These are phyloP conservation scores for Stygiomarasmius scandens DNA, from an alignment of 1,284 basidiomycete genomes.

Conservation along the genomic window DNA sequence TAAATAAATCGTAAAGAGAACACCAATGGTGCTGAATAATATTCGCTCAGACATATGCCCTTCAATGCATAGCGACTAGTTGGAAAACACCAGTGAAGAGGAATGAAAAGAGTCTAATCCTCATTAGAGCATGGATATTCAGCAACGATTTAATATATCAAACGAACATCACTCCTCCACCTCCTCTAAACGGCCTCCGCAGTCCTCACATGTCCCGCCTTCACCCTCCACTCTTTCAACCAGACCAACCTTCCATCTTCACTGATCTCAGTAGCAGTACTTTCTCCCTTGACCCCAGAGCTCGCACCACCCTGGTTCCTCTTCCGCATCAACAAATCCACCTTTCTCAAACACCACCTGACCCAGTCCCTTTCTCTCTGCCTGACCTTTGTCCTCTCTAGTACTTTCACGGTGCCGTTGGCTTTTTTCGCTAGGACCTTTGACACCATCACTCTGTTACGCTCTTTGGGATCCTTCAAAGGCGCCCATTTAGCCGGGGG, in stretches of 20 bases:
- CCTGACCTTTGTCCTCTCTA: constrained; percentile 18
- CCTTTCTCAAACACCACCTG: constrained; percentile 40
- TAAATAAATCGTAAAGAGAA: no score
- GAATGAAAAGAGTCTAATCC: no score
- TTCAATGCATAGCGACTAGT: no score
- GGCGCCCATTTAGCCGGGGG: neutral
- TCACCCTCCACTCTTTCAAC: constrained; percentile 30
- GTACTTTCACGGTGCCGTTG: constrained; percentile 20
- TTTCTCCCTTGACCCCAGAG: constrained; percentile 24
- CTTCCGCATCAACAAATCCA: constrained; percentile 31
- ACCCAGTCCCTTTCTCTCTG: constrained; percentile 39
- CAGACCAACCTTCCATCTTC: constrained; percentile 20
- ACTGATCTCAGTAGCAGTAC: no score
- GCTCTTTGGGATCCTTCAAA: neutral
- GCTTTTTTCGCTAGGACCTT: constrained; percentile 26
- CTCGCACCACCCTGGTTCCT: neutral
- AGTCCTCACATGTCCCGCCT: constrained; percentile 25
- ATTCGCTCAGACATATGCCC: no score
- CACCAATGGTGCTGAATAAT: no score
- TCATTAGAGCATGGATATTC: no score
- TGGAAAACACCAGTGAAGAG: no score
- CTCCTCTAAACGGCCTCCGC: neutral
- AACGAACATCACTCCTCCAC: neutral
- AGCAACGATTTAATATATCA: no score
- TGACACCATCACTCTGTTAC: constrained; percentile 42